Base-by-base conservation (phyloP, 768 basidiomycete genomes). In the Sporobolomyces phaffii region DNA sequence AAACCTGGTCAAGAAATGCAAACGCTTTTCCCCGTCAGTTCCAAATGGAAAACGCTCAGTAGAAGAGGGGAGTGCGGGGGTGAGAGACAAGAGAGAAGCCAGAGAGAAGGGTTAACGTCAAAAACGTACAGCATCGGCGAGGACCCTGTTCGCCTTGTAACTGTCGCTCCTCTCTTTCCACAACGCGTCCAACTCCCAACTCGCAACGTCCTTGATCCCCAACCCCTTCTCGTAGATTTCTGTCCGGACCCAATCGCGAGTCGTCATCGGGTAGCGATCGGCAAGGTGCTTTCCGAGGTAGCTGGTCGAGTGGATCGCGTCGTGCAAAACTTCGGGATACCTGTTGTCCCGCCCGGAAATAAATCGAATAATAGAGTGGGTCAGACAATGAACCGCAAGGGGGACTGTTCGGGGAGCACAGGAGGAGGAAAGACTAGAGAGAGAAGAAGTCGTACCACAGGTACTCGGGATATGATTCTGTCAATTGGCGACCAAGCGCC, bases 241-340 rank as follows among this genome's bases (percentile, higher is more conserved):
- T 17, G 33, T 14, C 11, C 34, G 29, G 24, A 69, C 28, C 64
- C 70, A 73, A 5, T 58, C 63, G n/a, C 68, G 48, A 7, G 69
- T 65, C 13, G 53, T 56, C 11, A 48, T 24, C 0, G 65, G 38
- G 26, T 73, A 65, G 7, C 36, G 49, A 18, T 60, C 43, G 2
- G 57, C 52, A 38, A 76, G 29, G 5, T 45, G 48, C 10, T 44
- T 26, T 22, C 69, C 75, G 18, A 74, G 69, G 45, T 48, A 60
- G 18, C 60, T 47, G 5, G 74, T 65, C 40, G 73, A 67, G 22
- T 64, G 70, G 0, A 70, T 76, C 1, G 72, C 74, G 51, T 73
- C 73, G 31, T 41, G n/a, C 17, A 76, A 54, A 1, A 62, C 70
- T 36, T 71, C 72, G 5, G 75, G 75, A 36, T 72, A 76, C 73